These are phyloP conservation scores for Terana coerulea DNA, from an alignment of 768 basidiomycete species.

Conservation along the genomic window DNA sequence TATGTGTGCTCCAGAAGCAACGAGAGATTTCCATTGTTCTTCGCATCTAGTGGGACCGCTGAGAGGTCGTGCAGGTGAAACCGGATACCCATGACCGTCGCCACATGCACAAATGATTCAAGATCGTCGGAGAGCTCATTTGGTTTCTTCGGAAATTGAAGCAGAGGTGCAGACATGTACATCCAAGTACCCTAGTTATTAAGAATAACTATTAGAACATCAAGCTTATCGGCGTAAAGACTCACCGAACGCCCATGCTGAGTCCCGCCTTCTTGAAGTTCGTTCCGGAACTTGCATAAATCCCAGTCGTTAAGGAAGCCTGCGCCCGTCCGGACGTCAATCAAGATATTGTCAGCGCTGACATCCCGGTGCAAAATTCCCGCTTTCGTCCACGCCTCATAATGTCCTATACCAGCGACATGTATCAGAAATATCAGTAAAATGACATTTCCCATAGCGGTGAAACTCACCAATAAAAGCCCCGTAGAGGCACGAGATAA, in stretches of 20 bases:
- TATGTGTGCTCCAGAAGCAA: no score
- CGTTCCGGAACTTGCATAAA: background rate
- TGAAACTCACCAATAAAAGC: background rate
- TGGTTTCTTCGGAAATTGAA: conserved; percentile 5
- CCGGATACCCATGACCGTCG: background rate
- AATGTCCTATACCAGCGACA: conserved; percentile 10
- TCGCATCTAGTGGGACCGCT: no score
- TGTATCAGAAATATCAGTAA: no score
- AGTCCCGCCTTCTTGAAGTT: background rate
- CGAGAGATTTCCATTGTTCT: no score
- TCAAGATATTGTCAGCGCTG: conserved; percentile 20
- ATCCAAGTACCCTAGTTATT: background rate
- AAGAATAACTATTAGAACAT: no score
- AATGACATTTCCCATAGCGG: background rate
- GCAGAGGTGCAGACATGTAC: background rate
- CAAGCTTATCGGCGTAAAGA: no score
- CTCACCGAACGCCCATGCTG: background rate
- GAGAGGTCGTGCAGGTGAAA: background rate
- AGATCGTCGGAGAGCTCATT: conserved; percentile 6
- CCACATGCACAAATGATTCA: conserved; percentile 4
- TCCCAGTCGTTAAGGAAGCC: conserved; percentile 12
- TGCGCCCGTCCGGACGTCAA: background rate
- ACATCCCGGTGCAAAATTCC: conserved; percentile 18
- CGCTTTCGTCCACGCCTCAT: conserved; percentile 4
- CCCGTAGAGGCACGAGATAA: background rate